Conservation (phyloP, 495 filamentous ascomycete genomes). For the Bacidia rubella region DNA sequence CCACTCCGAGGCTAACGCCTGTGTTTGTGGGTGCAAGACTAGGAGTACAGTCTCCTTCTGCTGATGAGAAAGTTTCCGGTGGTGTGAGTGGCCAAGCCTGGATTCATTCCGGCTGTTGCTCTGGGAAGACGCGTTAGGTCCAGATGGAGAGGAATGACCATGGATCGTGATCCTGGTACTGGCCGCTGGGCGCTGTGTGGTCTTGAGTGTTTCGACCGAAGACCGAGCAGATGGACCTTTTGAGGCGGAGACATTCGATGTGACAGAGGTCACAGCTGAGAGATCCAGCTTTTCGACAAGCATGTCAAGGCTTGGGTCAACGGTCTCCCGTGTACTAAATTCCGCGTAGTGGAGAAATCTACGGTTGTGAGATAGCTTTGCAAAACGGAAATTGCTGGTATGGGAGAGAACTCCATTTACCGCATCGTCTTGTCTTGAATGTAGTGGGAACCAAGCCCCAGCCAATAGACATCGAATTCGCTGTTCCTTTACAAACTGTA, state of each 20-base stretch:
- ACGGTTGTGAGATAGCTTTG: slow-evolving; percentile 81
- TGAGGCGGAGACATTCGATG: slow-evolving; percentile 69
- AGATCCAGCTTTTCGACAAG: slow-evolving; percentile 81
- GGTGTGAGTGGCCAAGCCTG: slow-evolving; percentile 16
- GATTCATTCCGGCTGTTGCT: slow-evolving; percentile 13
- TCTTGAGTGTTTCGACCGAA: slow-evolving; percentile 40
- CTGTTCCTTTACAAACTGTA: slow-evolving; percentile 95
- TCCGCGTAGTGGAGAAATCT: slow-evolving; percentile 85
- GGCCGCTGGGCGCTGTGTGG: slow-evolving; percentile 28
- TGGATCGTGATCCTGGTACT: slow-evolving; percentile 87
- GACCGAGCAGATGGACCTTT: slow-evolving; percentile 34
- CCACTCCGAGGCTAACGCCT: slow-evolving; percentile 88
- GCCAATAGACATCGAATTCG: slow-evolving; percentile 81
- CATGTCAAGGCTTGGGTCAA: slow-evolving; percentile 58
- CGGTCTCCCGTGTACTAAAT: slow-evolving; percentile 50
- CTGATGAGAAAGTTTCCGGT: slow-evolving; percentile 25
- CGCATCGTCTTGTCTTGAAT: slow-evolving; percentile 27
- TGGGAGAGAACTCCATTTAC: slow-evolving; percentile 35
- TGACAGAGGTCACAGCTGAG: slow-evolving; percentile 77
- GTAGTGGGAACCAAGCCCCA: slow-evolving; percentile 78
- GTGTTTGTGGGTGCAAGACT: slow-evolving; percentile 66
- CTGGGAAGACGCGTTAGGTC: slow-evolving; percentile 19
- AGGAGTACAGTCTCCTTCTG: slow-evolving; percentile 53
- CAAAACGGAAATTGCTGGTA: slow-evolving; percentile 42
- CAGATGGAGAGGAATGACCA: slow-evolving; percentile 39